Evolutionary conservation across 352 stramenopile genomes (phyloP), one percentile per base, ranked within the genome.

Genomic region (Globisporangium cederbergense): DNA sequence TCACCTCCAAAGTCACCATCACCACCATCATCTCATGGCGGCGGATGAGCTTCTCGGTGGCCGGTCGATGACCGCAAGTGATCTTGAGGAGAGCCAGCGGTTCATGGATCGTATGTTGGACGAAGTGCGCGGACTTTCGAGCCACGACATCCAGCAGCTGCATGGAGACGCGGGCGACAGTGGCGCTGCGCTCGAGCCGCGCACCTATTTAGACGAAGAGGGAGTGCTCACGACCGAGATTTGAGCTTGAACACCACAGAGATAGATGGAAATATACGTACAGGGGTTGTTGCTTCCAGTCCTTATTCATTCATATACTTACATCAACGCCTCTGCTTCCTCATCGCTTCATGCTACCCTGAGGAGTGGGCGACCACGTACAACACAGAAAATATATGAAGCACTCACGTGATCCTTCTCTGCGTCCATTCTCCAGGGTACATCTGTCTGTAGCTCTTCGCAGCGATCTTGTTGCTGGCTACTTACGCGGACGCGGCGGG

Each of bases 91-190:
- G 70, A 89, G 71, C 57, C 83, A 92, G 62, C 79, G 81, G 50
- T 85, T 92, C 62, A 88, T 92, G 83, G 83, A 92, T 59, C 78
- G 75, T 34, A 92, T 92, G 77, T 65, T 92, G 63, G 77, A 87
- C 54, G 83, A 90, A 56, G 78, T 89, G 70, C 78, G 77, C 1
- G 60, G 88, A 8, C 83, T 75, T 30, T 74, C 78, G 30, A 72
- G 58, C 46, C 74, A 76, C 20, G 78, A 90, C 54, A 77, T 85
- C 58, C 66, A 82, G 30, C 66, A 82, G 30, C 57, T 85, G 4
- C 66, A 63, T 11, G 64, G 73, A n/a, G 60, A 64, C 51, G 66
- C 54, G 20, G 50, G 42, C n/a, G 65, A 76, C 36, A 70, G 57
- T 11, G 58, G 56, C 8, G 38, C 56, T 20, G 63, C 70, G 2